These are phyloP conservation scores for Extremus antarcticus DNA, from an alignment of 495 filamentous ascomycete genomes.

Conservation along the genomic window DNA sequence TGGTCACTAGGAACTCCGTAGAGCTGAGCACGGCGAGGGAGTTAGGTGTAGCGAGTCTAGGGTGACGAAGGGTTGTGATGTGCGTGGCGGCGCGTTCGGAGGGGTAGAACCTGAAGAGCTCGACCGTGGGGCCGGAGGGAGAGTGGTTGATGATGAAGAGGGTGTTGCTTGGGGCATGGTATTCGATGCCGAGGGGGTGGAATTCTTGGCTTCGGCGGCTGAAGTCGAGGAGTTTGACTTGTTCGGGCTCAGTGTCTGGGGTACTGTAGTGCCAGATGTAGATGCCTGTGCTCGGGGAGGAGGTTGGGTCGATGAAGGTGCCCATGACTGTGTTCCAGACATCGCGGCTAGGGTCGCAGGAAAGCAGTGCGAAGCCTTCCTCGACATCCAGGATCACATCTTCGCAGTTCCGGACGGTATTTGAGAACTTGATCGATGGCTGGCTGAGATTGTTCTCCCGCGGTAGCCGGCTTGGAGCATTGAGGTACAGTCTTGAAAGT, in stretches of 20 bases:
- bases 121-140: conserved; percentile 17
- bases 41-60: conserved; percentile 21
- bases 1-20: conserved; percentile 22
- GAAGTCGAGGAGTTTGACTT: conserved; percentile 27
- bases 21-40: conserved; percentile 16
- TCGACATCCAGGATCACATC: conserved; percentile 34
- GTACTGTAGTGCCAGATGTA: conserved; percentile 32
- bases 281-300: conserved; percentile 26
- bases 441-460: conserved; percentile 25
- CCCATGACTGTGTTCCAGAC: conserved; percentile 42
- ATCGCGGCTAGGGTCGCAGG: conserved; percentile 36
- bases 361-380: conserved; percentile 31
- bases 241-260: conserved; percentile 19
- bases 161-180: conserved; percentile 26
- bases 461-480: conserved; percentile 15
- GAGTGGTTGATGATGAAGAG: conserved; percentile 30
- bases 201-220: conserved; percentile 23
- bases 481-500: conserved; percentile 4
- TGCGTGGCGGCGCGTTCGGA: conserved; percentile 7
- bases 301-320: conserved; percentile 18
- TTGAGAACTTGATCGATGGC: conserved; percentile 27
- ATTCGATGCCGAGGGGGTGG: conserved; percentile 39
- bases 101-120: conserved; percentile 17
- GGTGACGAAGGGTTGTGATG: conserved; percentile 13
- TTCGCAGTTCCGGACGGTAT: conserved; percentile 38